phyloP scores from a whole-genome alignment of 1,139 yeast genomes.

The Saccharomyces hybrid region DNA sequence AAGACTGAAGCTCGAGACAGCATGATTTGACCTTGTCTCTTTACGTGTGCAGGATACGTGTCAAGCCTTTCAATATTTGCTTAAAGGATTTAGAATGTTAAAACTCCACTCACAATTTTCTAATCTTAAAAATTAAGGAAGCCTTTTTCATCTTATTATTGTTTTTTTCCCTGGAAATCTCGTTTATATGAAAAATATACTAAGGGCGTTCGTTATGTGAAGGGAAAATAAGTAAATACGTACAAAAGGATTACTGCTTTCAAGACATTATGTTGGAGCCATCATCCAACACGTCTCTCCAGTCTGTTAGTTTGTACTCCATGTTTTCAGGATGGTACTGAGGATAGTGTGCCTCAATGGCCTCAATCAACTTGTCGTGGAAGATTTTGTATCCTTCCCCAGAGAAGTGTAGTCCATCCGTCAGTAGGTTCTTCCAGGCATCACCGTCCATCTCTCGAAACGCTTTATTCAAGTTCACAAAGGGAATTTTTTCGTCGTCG shows the following conservation, averaged over 20 bases:
- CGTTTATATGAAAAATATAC: neutral
- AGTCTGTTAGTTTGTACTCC: conserved; percentile 33
- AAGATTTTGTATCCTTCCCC: conserved; percentile 51
- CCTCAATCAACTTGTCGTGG: conserved; percentile 37
- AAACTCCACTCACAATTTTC: neutral
- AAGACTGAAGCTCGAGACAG: neutral
- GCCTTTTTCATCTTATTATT: neutral
- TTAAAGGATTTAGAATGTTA: neutral
- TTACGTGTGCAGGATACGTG: neutral
- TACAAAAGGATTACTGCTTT: neutral
- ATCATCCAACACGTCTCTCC: conserved; percentile 31
- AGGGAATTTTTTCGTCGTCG: conserved; percentile 38
- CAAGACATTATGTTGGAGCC: neutral
- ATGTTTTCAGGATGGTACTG: conserved; percentile 38
- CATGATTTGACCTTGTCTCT: neutral
- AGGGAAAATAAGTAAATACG: neutral
- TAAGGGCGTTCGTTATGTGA: neutral
- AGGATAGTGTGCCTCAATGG: conserved; percentile 41
- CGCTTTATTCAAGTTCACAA: conserved; percentile 45
- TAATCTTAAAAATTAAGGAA: neutral
- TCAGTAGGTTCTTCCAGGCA: conserved; percentile 30
- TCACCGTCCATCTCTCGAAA: conserved; percentile 30
- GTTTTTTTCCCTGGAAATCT: neutral
- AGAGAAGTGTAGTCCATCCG: conserved; percentile 65
- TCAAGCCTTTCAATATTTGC: neutral